Evolutionary conservation across 2,329 filamentous ascomycete genomes (phyloP).

Genomic region (Phyllosticta citrichinensis): DNA sequence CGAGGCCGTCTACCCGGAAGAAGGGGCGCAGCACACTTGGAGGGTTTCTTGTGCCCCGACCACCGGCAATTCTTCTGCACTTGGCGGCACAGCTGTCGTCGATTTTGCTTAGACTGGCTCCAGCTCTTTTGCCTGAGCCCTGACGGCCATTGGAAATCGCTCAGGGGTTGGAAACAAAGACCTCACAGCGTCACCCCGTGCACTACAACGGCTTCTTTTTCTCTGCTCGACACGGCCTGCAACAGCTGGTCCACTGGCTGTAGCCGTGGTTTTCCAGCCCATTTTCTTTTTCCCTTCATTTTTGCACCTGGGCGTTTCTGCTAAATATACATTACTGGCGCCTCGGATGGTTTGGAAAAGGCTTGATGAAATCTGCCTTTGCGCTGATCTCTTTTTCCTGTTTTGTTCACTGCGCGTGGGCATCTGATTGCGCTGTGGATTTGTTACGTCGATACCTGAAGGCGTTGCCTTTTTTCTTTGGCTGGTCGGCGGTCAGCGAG

Average conservation of each 20-base stretch:
- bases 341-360: not conserved
- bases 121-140: too few species aligned
- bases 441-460: not conserved
- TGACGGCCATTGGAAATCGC: too few species aligned
- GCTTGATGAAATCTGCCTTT: not conserved
- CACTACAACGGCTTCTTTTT: not conserved
- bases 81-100: not conserved
- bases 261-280: not conserved
- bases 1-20: constrained; percentile 18
- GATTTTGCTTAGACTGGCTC: not conserved
- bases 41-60: not conserved
- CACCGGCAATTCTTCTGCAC: not conserved
- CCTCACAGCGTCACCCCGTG: not conserved
- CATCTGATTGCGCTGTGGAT: not conserved
- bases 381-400: too few species aligned
- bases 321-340: not conserved
- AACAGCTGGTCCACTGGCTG: not conserved
- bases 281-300: not conserved
- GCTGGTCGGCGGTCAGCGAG: not conserved
- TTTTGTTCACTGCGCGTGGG: not conserved
- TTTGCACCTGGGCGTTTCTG: not conserved
- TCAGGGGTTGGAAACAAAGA: too few species aligned
- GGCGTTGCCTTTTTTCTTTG: not conserved
- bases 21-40: constrained; percentile 17
- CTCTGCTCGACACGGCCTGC: not conserved